phyloP scores from a whole-genome alignment of 2,329 filamentous ascomycete species.

The Dothistroma septosporum region DNA sequence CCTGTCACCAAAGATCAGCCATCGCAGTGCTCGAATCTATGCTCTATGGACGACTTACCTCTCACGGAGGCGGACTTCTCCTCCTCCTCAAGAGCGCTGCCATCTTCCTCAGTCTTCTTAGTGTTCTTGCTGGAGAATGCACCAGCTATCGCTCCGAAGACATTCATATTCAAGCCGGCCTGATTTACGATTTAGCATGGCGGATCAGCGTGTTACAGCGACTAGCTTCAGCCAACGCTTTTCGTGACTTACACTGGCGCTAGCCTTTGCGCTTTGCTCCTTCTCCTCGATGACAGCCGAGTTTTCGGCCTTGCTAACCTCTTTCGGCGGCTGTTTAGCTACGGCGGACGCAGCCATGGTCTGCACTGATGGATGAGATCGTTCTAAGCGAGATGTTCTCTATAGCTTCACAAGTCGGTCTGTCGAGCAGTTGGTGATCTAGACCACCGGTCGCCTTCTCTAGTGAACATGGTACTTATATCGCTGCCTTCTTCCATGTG shows the following conservation, averaged over 20 bases:
- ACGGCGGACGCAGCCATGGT: constrained; percentile 12
- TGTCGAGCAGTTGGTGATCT: neutral
- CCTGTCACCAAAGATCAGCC: constrained; percentile 19
- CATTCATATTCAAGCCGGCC: constrained; percentile 38
- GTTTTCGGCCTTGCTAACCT: constrained; percentile 14
- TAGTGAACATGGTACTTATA: neutral
- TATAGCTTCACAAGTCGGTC: neutral
- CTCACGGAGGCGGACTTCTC: constrained; percentile 29
- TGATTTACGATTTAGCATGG: constrained; percentile 10
- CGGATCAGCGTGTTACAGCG: neutral
- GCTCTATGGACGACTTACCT: constrained; percentile 21
- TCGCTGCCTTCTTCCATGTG: neutral
- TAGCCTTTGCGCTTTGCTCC: constrained; percentile 33
- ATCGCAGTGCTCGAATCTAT: neutral
- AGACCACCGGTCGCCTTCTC: neutral
- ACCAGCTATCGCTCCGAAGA: constrained; percentile 35
- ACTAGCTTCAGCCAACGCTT: neutral
- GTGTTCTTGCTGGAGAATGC: constrained; percentile 34
- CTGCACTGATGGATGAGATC: neutral
- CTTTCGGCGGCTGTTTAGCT: constrained; percentile 11
- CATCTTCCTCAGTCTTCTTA: constrained; percentile 31
- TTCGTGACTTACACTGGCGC: constrained; percentile 30
- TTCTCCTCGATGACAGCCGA: constrained; percentile 27
- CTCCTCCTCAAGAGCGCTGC: constrained; percentile 30
- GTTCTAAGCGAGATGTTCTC: neutral